Conservation (phyloP, 352 stramenopile species). For the Phytophthora europaea region DNA sequence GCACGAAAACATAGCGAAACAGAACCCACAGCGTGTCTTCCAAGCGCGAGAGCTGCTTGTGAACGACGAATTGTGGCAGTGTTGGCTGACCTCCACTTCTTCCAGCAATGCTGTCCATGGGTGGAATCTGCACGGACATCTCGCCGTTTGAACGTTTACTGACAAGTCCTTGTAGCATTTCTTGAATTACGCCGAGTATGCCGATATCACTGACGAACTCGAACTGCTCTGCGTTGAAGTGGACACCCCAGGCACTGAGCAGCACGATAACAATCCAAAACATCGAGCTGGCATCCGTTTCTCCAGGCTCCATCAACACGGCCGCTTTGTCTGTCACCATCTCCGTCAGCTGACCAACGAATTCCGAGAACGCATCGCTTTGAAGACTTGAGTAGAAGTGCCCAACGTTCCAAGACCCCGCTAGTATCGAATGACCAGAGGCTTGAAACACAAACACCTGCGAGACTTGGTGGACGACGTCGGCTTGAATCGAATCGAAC, state of each 20-base stretch:
- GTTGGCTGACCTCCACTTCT: slow-evolving; percentile 17
- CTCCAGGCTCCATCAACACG: slow-evolving; percentile 22
- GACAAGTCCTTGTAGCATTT: slow-evolving; percentile 35
- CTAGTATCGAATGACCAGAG: slow-evolving; percentile 2
- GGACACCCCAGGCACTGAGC: slow-evolving; percentile 51
- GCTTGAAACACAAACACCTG: slow-evolving; percentile 59
- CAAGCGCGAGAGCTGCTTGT: slow-evolving; percentile 30
- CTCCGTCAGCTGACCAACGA: slow-evolving; percentile 46
- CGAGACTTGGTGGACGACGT: slow-evolving; percentile 65
- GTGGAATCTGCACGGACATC: slow-evolving; percentile 1
- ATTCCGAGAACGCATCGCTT: slow-evolving; percentile 39
- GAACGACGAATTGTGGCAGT: slow-evolving; percentile 2
- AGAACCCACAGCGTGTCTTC: slow-evolving; percentile 46
- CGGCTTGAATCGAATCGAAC: slow-evolving; percentile 58
- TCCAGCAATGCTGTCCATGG: slow-evolving; percentile 18
- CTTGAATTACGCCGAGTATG: slow-evolving; percentile 49
- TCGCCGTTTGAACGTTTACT: slow-evolving; percentile 4
- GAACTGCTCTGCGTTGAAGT: slow-evolving; percentile 55
- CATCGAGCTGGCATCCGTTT: slow-evolving; percentile 1
- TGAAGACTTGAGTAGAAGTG: slow-evolving; percentile 53
- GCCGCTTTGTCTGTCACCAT: slow-evolving; percentile 46
- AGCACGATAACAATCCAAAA: slow-evolving; percentile 48
- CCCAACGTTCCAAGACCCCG: slow-evolving; percentile 22
- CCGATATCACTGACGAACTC: slow-evolving; percentile 63
- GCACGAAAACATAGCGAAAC: slow-evolving; percentile 51